Conservation (phyloP, 805 yeast genomes). For the Starmerella apicola region DNA sequence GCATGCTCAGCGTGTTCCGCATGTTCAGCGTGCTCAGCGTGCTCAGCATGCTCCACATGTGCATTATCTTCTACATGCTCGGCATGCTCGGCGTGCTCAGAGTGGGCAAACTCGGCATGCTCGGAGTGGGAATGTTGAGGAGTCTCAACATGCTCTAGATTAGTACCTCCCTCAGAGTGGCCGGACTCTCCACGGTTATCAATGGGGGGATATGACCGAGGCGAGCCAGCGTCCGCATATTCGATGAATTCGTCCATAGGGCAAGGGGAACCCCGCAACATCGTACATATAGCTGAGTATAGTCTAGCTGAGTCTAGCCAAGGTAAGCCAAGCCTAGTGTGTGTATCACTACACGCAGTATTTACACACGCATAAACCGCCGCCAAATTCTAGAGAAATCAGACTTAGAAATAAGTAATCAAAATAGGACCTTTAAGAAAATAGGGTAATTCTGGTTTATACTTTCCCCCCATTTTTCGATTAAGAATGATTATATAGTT, state of each 20-base stretch:
- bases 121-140: background rate
- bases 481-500: too few species aligned
- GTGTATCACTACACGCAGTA: too few species aligned
- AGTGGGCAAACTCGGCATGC: constrained; percentile 8
- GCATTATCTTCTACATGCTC: constrained; percentile 4
- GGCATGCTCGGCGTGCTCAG: constrained; percentile 3
- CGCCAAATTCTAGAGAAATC: too few species aligned
- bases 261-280: background rate
- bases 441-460: too few species aligned
- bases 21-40: background rate
- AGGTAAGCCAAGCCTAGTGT: too few species aligned
- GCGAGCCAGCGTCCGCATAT: constrained; percentile 4
- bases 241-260: constrained; percentile 4
- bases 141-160: constrained; percentile 6
- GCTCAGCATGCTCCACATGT: background rate
- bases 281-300: background rate
- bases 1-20: constrained; percentile 2
- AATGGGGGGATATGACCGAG: background rate
- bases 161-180: constrained; percentile 5
- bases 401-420: too few species aligned
- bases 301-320: too few species aligned
- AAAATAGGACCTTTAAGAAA: too few species aligned
- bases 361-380: too few species aligned
- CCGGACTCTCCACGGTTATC: background rate
- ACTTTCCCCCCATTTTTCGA: too few species aligned